phyloP scores from a whole-genome alignment of 2,329 filamentous ascomycete genomes.

The Cercospora nicotianae region DNA sequence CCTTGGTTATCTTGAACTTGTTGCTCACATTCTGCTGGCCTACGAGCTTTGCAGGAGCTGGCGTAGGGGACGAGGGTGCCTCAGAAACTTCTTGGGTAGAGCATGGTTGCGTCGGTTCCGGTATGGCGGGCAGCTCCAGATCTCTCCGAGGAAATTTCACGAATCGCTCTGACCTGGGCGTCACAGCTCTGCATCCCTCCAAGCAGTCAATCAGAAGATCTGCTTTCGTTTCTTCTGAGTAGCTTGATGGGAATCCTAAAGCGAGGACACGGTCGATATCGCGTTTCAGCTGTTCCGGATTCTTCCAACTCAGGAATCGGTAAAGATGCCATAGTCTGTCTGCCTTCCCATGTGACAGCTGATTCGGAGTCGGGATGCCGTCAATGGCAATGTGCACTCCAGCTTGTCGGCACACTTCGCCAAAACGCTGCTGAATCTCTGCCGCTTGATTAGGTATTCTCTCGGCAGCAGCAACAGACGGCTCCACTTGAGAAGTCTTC shows the following conservation, averaged over 20 bases:
- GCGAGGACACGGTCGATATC: no score
- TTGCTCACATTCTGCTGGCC: neutral
- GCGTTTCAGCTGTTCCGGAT: no score
- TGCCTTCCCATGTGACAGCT: neutral
- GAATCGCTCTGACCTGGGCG: neutral
- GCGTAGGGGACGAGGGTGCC: neutral
- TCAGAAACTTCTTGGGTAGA: neutral
- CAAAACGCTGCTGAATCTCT: neutral
- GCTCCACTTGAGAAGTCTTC: conserved; percentile 17
- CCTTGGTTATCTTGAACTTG: conserved; percentile 2
- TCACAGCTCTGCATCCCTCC: neutral
- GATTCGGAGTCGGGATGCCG: neutral
- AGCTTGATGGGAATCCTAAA: no score
- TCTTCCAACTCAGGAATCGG: conserved; percentile 11
- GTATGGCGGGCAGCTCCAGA: neutral
- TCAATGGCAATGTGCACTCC: neutral
- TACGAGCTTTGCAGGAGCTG: neutral
- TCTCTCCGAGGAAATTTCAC: neutral
- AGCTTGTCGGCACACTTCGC: conserved; percentile 12
- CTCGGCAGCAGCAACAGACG: neutral
- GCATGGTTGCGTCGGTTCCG: neutral
- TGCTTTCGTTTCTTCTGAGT: neutral
- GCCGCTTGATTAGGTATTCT: neutral
- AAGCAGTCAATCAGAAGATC: neutral
- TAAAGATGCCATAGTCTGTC: neutral